Evolutionary conservation across 352 stramenopile genomes (phyloP), one percentile per base, ranked within the genome.

Genomic region (Phytophthora meadii): DNA sequence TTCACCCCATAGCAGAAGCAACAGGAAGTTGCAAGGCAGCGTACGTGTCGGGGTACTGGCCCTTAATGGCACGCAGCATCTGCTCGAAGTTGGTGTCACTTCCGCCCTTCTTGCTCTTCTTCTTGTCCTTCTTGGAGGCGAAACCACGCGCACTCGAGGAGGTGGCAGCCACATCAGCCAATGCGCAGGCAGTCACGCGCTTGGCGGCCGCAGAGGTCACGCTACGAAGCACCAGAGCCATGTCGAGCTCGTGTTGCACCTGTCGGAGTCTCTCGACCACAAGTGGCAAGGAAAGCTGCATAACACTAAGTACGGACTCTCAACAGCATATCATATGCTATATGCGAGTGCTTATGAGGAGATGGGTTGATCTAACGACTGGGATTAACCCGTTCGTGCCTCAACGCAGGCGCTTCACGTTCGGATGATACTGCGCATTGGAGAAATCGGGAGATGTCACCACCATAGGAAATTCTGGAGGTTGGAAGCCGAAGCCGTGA

Each of bases 41-140:
- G 67, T 82, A 93, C 84, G 77, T 72, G 8, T 90, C 82, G 42
- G 81, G 81, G 69, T 92, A 92, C 41, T 84, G 81, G 47, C 87
- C 87, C 65, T 89, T 89, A 55, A 93, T 80, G 28, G 83, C 81
- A 60, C 87, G 84, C 67, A 95, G 70, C 84, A 93, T 93, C 65
- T 90, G 76, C 70, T 95, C 87, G 63, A 93, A 95, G 76, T 95
- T 92, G 61, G 65, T 53, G 61, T 93, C 85, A 46, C 74, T 74
- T 32, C 56, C 60, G 53, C 61, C 63, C 67, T 85, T 88, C 63
- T 88, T 92, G 34, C 68, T 53, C 63, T 81, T 83, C 65, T 77
- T 77, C 65, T 82, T 79, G 37, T 84, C 76, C 54, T 77, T 73
- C 68, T 85, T 91, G 39, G 74, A 65, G 19, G 79, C 81, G 39